Base-by-base conservation (phyloP, 1,139 yeast genomes). In the Kodamaea sp. region DNA sequence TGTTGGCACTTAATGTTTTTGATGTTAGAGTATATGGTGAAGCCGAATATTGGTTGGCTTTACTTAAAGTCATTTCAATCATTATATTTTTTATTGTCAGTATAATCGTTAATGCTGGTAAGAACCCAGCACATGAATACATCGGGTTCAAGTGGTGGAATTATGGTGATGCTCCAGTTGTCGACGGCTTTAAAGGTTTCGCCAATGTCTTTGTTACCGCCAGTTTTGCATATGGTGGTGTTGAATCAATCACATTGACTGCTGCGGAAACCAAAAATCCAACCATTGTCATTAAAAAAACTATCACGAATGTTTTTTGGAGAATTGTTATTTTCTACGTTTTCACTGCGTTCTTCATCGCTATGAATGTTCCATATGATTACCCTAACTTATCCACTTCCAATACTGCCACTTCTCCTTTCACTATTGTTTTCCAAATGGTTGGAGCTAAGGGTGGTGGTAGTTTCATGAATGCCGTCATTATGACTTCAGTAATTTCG, bases 221-320 rank as follows among this genome's bases (percentile, higher is more conserved):
- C 2, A 69, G 83, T 24, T 81, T 79, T 57, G 82, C 86, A 6
- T 79, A 73, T 51, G 86, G 86, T 47, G 87, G 88, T 34, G 73
- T 81, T 3, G 88, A 81, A 55, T 67, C 79, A 7, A 73, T 81
- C 37, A 75, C 83, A 12, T 67, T 81, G 45, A 79, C 87, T 4
- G 82, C 84, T 7, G 88, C 84, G 25, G 86, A 81, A 58, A 74
- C 81, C 28, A 66, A 67, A 45, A 78, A 78, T 52, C 88, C 88
- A 1, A 58, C 67, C 2, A 66, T 73, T 46, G 70, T 73, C 27
- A 78, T 81, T 50, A 84, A 83, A 23, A 71, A 70, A 44, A 78
- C 79, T 24, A 71, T 81, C 38, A 73, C 69, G 44, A 73, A 79
- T 3, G 84, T 79, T 6, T 80, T 81, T 53, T 74, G 75, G 69